Evolutionary conservation across 805 yeast species (phyloP).

Genomic region (Kluyveromyces lactis): DNA sequence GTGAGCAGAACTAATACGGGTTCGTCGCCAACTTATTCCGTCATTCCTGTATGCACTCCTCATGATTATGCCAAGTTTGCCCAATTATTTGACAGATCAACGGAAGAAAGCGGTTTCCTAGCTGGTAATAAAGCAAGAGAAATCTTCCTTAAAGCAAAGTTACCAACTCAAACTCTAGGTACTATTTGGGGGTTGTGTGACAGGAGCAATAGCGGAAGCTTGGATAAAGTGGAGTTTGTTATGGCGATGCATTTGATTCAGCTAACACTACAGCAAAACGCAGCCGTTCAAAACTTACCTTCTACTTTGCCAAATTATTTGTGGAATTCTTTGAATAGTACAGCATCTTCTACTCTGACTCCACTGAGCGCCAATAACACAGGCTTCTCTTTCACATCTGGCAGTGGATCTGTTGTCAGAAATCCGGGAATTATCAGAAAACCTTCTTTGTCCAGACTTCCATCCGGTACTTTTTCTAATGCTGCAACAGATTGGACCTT

Average conservation of each 20-base stretch:
- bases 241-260: slow-evolving; percentile 95
- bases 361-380: slow-evolving; percentile 23
- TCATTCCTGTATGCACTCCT: slow-evolving; percentile 44
- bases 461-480: slow-evolving; percentile 28
- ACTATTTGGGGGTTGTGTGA: slow-evolving; percentile 89
- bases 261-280: slow-evolving; percentile 49
- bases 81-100: slow-evolving; percentile 63
- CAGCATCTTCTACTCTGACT: slow-evolving; percentile 16
- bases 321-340: slow-evolving; percentile 31
- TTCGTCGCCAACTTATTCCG: slow-evolving; percentile 27
- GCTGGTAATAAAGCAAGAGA: slow-evolving; percentile 76
- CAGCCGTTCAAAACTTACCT: slow-evolving; percentile 54
- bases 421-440: slow-evolving; percentile 26
- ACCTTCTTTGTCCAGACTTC: slow-evolving; percentile 26
- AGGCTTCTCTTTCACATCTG: slow-evolving; percentile 16
- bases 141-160: slow-evolving; percentile 80
- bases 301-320: slow-evolving; percentile 33
- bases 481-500: slow-evolving; percentile 56
- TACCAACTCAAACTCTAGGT: slow-evolving; percentile 70
- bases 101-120: slow-evolving; percentile 41
- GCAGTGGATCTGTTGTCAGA: slow-evolving; percentile 6
- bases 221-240: slow-evolving; percentile 68
- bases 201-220: slow-evolving; percentile 60
- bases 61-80: slow-evolving; percentile 56
- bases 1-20: slow-evolving; percentile 31